Conservation (phyloP, 768 basidiomycete species). For the Macrolepiota fuliginosa region DNA sequence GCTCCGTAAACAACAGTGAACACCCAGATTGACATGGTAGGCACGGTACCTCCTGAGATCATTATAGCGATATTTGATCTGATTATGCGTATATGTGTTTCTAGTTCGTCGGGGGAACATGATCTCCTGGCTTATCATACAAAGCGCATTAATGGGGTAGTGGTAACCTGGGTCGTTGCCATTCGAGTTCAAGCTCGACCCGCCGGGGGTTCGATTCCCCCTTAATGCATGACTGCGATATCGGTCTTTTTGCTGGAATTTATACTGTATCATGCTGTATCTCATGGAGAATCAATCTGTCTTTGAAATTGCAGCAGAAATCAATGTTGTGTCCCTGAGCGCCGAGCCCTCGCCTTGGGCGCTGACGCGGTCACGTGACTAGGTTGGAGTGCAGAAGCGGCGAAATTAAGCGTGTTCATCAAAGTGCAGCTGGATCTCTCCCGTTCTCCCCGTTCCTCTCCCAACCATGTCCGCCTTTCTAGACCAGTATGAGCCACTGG, state of each 20-base stretch:
- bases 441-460: constrained; percentile 18
- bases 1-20: too few species aligned
- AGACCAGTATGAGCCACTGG: constrained; percentile 82
- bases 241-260: too few species aligned
- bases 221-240: constrained; percentile 1
- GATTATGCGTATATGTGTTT: too few species aligned
- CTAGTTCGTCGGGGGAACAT: too few species aligned
- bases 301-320: not conserved
- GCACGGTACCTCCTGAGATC: too few species aligned
- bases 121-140: not conserved
- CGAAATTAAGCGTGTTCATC: not conserved
- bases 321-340: not conserved
- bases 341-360: not conserved
- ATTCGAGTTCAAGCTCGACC: not conserved
- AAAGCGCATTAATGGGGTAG: constrained; percentile 16
- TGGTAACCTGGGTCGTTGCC: constrained; percentile 18
- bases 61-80: too few species aligned
- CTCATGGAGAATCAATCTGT: too few species aligned
- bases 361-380: constrained; percentile 9
- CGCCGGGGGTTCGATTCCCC: not conserved
- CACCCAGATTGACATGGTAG: too few species aligned
- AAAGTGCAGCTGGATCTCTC: not conserved
- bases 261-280: too few species aligned
- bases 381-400: not conserved
- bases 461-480: constrained; percentile 41